These are phyloP conservation scores for Dioscorea alata DNA, from an alignment of 106 monocot genomes.

Conservation along the genomic window DNA sequence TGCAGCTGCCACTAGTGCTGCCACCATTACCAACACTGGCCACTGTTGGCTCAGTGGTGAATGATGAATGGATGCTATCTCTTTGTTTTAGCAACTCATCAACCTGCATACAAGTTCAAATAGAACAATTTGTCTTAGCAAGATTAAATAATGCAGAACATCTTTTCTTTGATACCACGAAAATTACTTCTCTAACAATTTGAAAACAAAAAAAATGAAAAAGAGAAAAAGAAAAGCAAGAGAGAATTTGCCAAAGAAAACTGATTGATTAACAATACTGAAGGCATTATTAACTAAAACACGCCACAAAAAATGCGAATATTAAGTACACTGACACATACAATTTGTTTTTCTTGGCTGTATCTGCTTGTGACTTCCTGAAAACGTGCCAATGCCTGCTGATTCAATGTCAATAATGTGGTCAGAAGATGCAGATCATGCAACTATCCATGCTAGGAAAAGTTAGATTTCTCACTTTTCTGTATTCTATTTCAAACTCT, in stretches of 20 bases:
- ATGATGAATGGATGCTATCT: conserved; percentile 73
- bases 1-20: conserved; percentile 30
- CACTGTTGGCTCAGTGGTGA: conserved; percentile 35
- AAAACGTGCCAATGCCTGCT: conserved; percentile 83
- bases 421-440: too few species aligned
- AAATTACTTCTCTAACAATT: too few species aligned
- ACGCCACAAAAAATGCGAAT: too few species aligned
- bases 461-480: conserved; percentile 42
- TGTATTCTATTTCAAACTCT: conserved; percentile 90
- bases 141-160: too few species aligned
- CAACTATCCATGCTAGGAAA: too few species aligned
- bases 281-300: too few species aligned
- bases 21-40: conserved; percentile 19
- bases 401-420: background rate
- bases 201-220: too few species aligned
- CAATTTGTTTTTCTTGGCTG: conserved; percentile 73
- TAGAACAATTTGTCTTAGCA: too few species aligned
- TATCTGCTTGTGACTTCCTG: conserved; percentile 86
- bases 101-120: conserved; percentile 32
- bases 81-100: conserved; percentile 79
- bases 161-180: too few species aligned
- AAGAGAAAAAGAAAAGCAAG: too few species aligned
- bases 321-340: conserved; percentile 24
- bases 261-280: too few species aligned
- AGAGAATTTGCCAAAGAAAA: too few species aligned